These are phyloP conservation scores for Musa balbisiana DNA, from an alignment of 202 grass and related monocot species.

Conservation along the genomic window DNA sequence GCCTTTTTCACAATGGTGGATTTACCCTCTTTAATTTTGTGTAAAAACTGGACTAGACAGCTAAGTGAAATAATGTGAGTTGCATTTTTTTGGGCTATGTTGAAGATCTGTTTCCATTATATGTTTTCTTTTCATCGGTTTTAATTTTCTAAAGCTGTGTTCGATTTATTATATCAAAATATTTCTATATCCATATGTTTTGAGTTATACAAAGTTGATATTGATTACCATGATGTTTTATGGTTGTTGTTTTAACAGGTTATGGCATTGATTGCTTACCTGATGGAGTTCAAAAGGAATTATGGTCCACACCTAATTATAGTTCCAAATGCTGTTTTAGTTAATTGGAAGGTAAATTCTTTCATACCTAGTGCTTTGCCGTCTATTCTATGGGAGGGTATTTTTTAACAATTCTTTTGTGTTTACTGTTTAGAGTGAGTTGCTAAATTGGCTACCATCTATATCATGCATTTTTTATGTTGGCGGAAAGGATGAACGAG, in stretches of 20 bases:
- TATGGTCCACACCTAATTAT: conserved; percentile 99
- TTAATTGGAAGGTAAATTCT: conserved; percentile 92
- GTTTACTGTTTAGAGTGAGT: conserved; percentile 60
- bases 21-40: too few relatives aligned
- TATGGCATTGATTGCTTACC: conserved; percentile 91
- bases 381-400: background rate
- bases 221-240: too few relatives aligned
- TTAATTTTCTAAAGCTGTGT: too few relatives aligned
- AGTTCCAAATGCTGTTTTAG: conserved; percentile 98
- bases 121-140: too few relatives aligned
- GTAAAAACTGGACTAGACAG: too few relatives aligned
- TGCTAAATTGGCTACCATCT: conserved; percentile 86
- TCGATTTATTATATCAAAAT: too few relatives aligned
- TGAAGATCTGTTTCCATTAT: too few relatives aligned
- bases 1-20: too few relatives aligned
- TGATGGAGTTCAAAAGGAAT: conserved; percentile 99
- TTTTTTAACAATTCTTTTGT: conserved; percentile 28
- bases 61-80: too few relatives aligned
- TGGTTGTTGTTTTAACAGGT: conserved; percentile 37
- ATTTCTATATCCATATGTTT: too few relatives aligned
- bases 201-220: background rate
- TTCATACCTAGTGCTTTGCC: conserved; percentile 16
- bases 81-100: too few relatives aligned
- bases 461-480: conserved; percentile 99
- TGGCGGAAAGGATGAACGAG: conserved; percentile 82